Evolutionary conservation across 352 stramenopile species (phyloP).

Genomic region (Phytopythium aichiense): DNA sequence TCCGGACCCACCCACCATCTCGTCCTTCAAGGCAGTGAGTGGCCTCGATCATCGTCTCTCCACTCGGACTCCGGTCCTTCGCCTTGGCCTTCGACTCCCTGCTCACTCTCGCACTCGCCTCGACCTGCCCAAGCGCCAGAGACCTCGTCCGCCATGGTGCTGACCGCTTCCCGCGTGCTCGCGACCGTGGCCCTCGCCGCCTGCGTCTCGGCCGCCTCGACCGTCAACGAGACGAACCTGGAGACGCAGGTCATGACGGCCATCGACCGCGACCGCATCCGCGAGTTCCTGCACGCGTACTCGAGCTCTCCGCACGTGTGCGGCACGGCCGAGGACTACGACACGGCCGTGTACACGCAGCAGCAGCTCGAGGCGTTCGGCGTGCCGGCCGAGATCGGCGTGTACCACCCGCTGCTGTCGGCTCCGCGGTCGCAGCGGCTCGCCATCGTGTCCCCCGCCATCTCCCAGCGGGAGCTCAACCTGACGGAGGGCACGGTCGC

Average conservation of each 20-base stretch:
- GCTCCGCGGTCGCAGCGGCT: constrained; percentile 35
- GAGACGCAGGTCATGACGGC: constrained; percentile 2
- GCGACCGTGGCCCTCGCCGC: not conserved
- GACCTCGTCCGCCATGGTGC: not conserved
- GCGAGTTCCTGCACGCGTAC: constrained; percentile 5
- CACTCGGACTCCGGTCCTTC: not conserved
- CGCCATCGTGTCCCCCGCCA: constrained; percentile 34
- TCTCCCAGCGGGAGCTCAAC: constrained; percentile 26
- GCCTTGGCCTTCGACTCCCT: too few species aligned
- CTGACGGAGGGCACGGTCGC: constrained; percentile 51
- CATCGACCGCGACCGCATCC: constrained; percentile 3
- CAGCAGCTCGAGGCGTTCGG: constrained; percentile 25
- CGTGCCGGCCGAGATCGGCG: constrained; percentile 50
- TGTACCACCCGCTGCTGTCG: constrained; percentile 65
- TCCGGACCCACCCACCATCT: too few species aligned
- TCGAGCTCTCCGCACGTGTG: constrained; percentile 19
- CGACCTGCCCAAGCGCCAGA: not conserved
- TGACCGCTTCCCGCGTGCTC: not conserved
- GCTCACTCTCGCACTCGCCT: not conserved
- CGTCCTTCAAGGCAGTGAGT: too few species aligned
- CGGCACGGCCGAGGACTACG: constrained; percentile 21
- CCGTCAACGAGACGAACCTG: not conserved
- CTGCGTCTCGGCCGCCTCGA: not conserved
- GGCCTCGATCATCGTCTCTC: too few species aligned
- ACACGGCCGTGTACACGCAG: constrained; percentile 20